Evolutionary conservation across 495 filamentous ascomycete genomes (phyloP), one percentile per base, ranked within the genome.

Genomic region (Neurospora sp.): DNA sequence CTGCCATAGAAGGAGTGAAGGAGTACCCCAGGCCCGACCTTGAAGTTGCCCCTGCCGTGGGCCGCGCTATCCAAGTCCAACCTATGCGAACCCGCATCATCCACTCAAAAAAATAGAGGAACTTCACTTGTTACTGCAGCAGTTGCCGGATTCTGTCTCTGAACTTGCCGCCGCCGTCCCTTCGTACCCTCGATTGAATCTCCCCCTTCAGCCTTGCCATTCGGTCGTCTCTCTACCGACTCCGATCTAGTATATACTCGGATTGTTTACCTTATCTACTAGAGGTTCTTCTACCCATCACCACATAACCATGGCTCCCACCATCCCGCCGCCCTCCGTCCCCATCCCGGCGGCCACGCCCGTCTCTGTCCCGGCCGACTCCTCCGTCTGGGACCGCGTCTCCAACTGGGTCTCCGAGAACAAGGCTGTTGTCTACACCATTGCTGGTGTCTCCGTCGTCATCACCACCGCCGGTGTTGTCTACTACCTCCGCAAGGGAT

Each of bases 331-430:
- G 74, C 79, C 80, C 74, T 75, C 81, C 22, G 76, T 78, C 70
- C 82, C 81, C 44, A 82, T 83, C 75, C 74, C 78, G 76, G 82
- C 74, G 70, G 76, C 79, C 35, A 72, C 76, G 61, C 77, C 81
- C 16, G 74, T 83, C 37, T 78, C 80, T 20, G 69, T 86, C 61
- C 77, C 82, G 11, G 82, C 82, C 73, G 79, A 85, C 48, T 87
- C 91, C 73, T 93, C 94, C 27, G 79, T 96, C 70, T 97, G 93
- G 93, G 91, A 95, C 81, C 90, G 94, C 73, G 82, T 98, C 78
- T 92, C 93, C 74, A 92, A 88, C 81, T 99, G 95, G 94, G 93
- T 91, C 35, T 93, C 94, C 0, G 96, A 98, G 78, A 91, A 99
- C 81, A 99, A 97, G 84, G 92, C 91, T 48, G 85, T 94, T 68